These are phyloP conservation scores for Andrographis paniculata DNA, from an alignment of 305 asterid genomes.

Conservation along the genomic window DNA sequence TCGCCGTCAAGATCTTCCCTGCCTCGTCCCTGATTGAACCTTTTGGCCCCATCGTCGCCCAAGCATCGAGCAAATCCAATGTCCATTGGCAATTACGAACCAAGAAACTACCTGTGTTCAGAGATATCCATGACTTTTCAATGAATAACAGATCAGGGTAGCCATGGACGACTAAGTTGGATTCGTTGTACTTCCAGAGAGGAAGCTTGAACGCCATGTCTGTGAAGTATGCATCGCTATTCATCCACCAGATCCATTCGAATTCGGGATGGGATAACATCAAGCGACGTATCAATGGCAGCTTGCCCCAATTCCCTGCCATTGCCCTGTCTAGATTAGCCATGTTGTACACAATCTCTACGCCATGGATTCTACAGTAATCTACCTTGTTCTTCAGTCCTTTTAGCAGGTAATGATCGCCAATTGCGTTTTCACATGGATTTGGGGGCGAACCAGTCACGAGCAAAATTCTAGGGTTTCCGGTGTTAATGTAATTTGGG, in stretches of 20 bases:
- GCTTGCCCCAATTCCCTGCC: constrained; percentile 84
- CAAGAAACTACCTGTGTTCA: constrained; percentile 87
- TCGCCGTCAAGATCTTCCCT: constrained; percentile 69
- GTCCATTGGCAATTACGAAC: constrained; percentile 88
- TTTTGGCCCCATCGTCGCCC: constrained; percentile 99
- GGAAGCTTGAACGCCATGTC: constrained; percentile 85
- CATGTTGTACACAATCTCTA: constrained; percentile 85
- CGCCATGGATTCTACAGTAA: constrained; percentile 87
- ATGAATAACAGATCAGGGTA: constrained; percentile 70
- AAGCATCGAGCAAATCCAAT: constrained; percentile 77
- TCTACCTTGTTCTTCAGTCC: constrained; percentile 76
- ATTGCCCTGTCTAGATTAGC: constrained; percentile 80
- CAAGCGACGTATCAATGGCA: constrained; percentile 75
- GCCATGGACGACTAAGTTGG: constrained; percentile 72
- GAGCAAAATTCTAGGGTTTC: constrained; percentile 68
- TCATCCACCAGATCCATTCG: constrained; percentile 99
- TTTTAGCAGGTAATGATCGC: constrained; percentile 86
- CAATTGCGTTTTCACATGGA: constrained; percentile 85
- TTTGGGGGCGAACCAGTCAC: constrained; percentile 81
- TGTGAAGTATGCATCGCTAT: constrained; percentile 88
- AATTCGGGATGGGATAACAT: constrained; percentile 96
- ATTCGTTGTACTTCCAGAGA: constrained; percentile 39
- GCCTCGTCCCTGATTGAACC: constrained; percentile 82
- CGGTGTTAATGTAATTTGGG: constrained; percentile 46
- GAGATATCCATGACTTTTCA: constrained; percentile 84